A percentile compares a stretch with the other conserved stretches of the same genome.
Conservation (phyloP, 2,329 filamentous ascomycete species). For the Xylaria sp. region DNA sequence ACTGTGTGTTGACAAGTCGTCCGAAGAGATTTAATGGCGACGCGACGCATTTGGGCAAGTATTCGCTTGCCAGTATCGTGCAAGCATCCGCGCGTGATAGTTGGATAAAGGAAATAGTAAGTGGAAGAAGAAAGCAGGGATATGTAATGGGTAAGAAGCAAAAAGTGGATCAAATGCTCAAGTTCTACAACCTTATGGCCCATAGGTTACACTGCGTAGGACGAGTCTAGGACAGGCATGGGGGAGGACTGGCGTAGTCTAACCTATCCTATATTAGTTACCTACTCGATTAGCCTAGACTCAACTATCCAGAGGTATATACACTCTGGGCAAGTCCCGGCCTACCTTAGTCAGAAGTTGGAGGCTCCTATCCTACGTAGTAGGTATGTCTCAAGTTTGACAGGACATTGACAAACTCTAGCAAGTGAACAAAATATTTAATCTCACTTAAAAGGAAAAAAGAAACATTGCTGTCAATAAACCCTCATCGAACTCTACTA, state of each 20-base stretch:
- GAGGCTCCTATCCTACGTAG: too few relatives aligned
- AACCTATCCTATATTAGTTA: not conserved
- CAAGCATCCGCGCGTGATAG: conserved; percentile 32
- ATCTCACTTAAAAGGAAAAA: not conserved
- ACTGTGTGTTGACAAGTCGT: conserved; percentile 72
- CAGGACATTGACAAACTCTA: too few relatives aligned
- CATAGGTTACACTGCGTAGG: too few relatives aligned
- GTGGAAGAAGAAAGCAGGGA: conserved; percentile 31
- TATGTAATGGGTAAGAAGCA: conserved; percentile 16
- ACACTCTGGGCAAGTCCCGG: too few relatives aligned
- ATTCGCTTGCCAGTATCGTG: conserved; percentile 33
- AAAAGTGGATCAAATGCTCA: conserved; percentile 13
- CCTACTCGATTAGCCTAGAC: too few relatives aligned
- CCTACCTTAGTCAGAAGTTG: too few relatives aligned
- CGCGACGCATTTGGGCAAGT: conserved; percentile 72
- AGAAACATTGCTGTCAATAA: not conserved
- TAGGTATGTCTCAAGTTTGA: too few relatives aligned
- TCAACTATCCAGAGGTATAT: too few relatives aligned
- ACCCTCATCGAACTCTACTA: not conserved
- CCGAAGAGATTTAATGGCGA: conserved; percentile 73
- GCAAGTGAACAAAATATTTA: not conserved
- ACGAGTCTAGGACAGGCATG: not conserved
- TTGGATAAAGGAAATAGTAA: conserved; percentile 28
- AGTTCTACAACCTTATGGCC: too few relatives aligned
- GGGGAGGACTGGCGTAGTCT: not conserved